Base-by-base conservation (phyloP, 148 eudicot species). In the Polygonum maritimum region DNA sequence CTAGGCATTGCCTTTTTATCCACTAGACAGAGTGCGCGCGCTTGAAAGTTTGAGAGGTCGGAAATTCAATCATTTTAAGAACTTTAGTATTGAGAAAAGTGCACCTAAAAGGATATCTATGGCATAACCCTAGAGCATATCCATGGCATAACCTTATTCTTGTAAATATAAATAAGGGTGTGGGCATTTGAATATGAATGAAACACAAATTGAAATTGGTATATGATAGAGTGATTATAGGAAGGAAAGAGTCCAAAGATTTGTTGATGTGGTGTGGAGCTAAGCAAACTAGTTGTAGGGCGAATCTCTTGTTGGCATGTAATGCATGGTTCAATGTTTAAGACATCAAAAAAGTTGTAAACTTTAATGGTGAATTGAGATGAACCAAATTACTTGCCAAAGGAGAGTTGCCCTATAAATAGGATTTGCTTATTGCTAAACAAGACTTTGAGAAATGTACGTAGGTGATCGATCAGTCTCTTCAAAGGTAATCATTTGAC, bases 231-330 rank as follows among this genome's bases (percentile, higher is more conserved):
- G 31, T 2, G 63, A 21, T 18, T n/a, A 57, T n/a, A 21, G 63
- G 33, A n/a, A 57, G 63, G 21, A 19, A 19, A 57, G 63, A 57
- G 63, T 19, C n/a, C 9, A 13, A 21, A 57, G 3, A 8, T n/a
- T 57, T 57, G 16, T 18, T 14, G 55, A n/a, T 51, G 16, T 19
- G 8, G 26, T 57, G 63, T 57, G 3, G 33, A 57, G 63, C 31
- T 57, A 57, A 57, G 63, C 63, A 57, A 57, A 21, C 63, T 57
- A 57, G 33, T 57, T 57, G 63, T 57, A 57, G 63, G 63, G 63
- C 63, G 21, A 21, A 7, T 57, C 26, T 57, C 63, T 7, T 14
- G 12, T 21, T 57, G 63, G 63, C 63, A 57, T 57, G 33, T 21
- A 8, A 19, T n/a, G n/a, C n/a, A n/a, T 57, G 63, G 63, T 19